Base-by-base conservation (phyloP, 495 filamentous ascomycete genomes). In the Trichocladium antarcticum region DNA sequence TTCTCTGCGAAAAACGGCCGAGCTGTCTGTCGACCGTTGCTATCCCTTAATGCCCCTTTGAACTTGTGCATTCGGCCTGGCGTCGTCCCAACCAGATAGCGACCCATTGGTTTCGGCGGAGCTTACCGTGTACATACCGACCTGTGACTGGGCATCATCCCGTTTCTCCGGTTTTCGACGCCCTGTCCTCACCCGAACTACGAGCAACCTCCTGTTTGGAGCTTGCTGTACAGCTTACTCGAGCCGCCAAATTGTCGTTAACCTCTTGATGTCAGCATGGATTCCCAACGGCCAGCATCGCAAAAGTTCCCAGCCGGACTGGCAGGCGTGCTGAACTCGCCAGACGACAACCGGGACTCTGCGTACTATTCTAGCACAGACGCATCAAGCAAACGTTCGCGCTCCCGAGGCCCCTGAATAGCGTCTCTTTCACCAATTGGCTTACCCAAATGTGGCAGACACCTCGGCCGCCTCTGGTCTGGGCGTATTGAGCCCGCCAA, bases 361-460 rank as follows among this genome's bases (percentile, higher is more conserved):
- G 74, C 73, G 10, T 78, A 77, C 46, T 77, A 65, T 45, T 76
- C 73, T 19, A 70, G 67, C 34, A 73, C 68, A n/a, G 75, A 74
- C 59, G 67, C 68, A 29, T 72, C 72, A 5, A 76, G 73, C 64
- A 78, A 78, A 58, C 75, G 75, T 78, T 52, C 59, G 71, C 58
- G 35, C 32, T 38, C 42, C 42, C 42, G 17, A 22, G 12, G 28
- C 51, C 21, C 37, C 45, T 45, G 21, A 19, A 46, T 20, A 41
- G 36, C 9, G 17, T 28, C 27, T 39, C 29, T 22, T 48, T 20
- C 46, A 28, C 43, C 53, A 49, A 43, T 45, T 50, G 49, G 27
- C 54, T 57, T 21, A 55, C 51, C 46, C 17, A 27, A 16, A 29
- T 14, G 15, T 31, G 4, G 8, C 35, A 77, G 74, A 77, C 57